Evolutionary conservation across 805 yeast species (phyloP).

Genomic region (Pichia pseudocactophila): DNA sequence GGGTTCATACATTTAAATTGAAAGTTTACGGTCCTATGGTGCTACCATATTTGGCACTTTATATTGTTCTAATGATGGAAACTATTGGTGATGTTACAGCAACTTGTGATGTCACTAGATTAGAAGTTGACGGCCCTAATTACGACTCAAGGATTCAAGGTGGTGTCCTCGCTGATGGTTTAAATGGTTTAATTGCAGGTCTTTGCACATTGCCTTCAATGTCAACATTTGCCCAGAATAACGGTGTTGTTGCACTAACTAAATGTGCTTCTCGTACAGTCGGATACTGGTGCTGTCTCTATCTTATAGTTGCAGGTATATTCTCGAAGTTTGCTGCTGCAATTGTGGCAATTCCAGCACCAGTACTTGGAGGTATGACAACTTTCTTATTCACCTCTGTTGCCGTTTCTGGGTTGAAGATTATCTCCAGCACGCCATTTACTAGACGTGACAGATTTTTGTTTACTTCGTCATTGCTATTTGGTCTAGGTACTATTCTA

Average conservation of each 20-base stretch:
- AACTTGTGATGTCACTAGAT: slow-evolving; percentile 81
- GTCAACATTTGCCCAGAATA: slow-evolving; percentile 90
- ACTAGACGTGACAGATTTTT: slow-evolving; percentile 50
- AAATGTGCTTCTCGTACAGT: slow-evolving; percentile 80
- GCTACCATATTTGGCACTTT: slow-evolving; percentile 77
- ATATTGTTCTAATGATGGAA: slow-evolving; percentile 79
- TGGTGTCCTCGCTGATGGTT: slow-evolving; percentile 83
- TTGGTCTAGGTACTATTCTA: slow-evolving; percentile 44
- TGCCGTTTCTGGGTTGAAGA: slow-evolving; percentile 50
- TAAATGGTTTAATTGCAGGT: slow-evolving; percentile 65
- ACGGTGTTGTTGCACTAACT: slow-evolving; percentile 88
- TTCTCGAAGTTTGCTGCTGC: slow-evolving; percentile 86
- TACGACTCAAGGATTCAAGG: slow-evolving; percentile 89
- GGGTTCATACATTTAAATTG: slow-evolving; percentile 80
- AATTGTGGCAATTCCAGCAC: slow-evolving; percentile 69
- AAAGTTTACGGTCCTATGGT: slow-evolving; percentile 78
- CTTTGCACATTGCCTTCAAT: slow-evolving; percentile 80
- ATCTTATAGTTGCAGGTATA: slow-evolving; percentile 77
- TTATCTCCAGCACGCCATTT: slow-evolving; percentile 45
- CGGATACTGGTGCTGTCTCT: slow-evolving; percentile 48
- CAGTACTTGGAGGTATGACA: slow-evolving; percentile 84
- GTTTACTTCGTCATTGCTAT: slow-evolving; percentile 41
- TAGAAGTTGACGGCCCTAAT: slow-evolving; percentile 71
- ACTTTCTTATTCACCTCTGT: slow-evolving; percentile 48
- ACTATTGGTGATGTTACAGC: slow-evolving; percentile 94